These are phyloP conservation scores for Conticribra weissflogii DNA, from an alignment of 108 stramenopile genomes.

Conservation along the genomic window DNA sequence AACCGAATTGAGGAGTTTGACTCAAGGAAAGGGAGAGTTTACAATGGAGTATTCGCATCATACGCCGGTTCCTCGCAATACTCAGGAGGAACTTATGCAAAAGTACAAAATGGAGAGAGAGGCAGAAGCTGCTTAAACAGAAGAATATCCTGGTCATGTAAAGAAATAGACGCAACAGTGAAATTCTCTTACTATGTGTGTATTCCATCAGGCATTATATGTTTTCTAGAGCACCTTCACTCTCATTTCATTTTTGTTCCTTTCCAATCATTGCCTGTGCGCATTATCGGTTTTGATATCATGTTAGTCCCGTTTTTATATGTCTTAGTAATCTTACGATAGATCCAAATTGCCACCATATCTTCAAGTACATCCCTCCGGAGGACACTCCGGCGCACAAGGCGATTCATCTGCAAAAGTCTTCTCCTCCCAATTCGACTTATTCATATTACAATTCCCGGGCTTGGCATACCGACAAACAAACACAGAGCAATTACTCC, in stretches of 20 bases:
- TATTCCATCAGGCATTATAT: no score
- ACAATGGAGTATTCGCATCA: conserved; percentile 98
- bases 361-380: neutral
- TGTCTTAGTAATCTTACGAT: no score
- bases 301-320: no score
- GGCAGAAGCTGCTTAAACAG: conserved; percentile 50
- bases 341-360: no score
- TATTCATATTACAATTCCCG: neutral
- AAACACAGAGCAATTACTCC: neutral
- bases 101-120: conserved; percentile 83
- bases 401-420: neutral
- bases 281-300: no score
- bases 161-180: no score
- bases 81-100: conserved; percentile 89
- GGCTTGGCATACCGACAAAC: neutral
- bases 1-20: conserved; percentile 93
- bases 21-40: conserved; percentile 99
- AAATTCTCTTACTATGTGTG: no score
- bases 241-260: no score
- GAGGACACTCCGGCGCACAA: neutral
- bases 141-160: no score
- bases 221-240: no score
- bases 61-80: conserved; percentile 77
- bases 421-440: neutral
- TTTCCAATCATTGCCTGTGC: no score